Evolutionary conservation across 768 basidiomycete species (phyloP).

Genomic region (Auriscalpium orientale): DNA sequence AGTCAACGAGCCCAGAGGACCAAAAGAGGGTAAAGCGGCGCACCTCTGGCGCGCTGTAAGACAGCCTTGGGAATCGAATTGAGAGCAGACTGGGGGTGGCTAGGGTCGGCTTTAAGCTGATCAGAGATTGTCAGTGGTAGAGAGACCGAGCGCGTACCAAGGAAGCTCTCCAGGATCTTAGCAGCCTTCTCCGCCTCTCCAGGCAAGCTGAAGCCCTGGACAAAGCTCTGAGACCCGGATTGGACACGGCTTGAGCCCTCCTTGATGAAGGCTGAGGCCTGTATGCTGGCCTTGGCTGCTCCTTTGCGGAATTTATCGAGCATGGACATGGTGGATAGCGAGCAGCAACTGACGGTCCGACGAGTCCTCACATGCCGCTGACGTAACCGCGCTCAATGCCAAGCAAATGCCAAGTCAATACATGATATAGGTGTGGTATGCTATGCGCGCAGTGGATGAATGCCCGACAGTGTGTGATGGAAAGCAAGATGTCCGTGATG

Average conservation of each 20-base stretch:
- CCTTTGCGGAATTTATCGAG: constrained; percentile 76
- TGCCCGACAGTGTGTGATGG: too few species aligned
- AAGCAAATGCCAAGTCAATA: too few species aligned
- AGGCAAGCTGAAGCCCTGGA: constrained; percentile 81
- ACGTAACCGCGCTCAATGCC: too few species aligned
- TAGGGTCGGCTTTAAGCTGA: constrained; percentile 64
- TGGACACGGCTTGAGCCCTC: constrained; percentile 62
- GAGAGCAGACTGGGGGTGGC: constrained; percentile 80
- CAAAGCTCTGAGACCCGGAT: constrained; percentile 68
- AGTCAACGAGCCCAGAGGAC: background rate
- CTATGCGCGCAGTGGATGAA: too few species aligned
- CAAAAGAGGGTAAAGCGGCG: constrained; percentile 5
- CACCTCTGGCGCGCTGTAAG: constrained; percentile 82
- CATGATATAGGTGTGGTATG: too few species aligned
- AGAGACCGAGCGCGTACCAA: constrained; percentile 47
- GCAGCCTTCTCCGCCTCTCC: constrained; percentile 94
- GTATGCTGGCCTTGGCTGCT: constrained; percentile 74
- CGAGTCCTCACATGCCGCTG: too few species aligned
- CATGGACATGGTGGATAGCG: constrained; percentile 37
- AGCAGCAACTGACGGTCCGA: too few species aligned
- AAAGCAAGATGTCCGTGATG: too few species aligned
- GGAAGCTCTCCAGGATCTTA: constrained; percentile 81
- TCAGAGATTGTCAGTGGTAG: background rate
- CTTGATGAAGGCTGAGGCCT: constrained; percentile 70
- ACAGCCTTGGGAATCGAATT: constrained; percentile 93